Evolutionary conservation across 768 basidiomycete species (phyloP), one percentile per base, ranked within the genome.

Genomic region (Arthromyces matolae): DNA sequence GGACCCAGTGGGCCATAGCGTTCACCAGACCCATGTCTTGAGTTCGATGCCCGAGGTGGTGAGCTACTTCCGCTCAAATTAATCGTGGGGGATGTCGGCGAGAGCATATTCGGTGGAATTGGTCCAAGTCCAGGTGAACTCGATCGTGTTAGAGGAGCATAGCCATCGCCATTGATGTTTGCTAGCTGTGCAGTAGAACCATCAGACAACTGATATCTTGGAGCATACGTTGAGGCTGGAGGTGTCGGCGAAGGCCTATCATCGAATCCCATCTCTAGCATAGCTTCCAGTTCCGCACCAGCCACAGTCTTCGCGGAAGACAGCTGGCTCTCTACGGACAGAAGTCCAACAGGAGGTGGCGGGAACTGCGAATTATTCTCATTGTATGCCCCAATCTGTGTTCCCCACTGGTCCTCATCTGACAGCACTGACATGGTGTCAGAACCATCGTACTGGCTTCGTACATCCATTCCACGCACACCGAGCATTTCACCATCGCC

Each of bases 381-480:
- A 65, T 97, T 95, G 68, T 98, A 97, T 38, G 80, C 91, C 9
- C 95, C 94, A 45, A 99, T 93, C 64, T 99, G 94, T 4, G 80
- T 72, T 3, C 93, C 93, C 93, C 94, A 99, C 27, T 92, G 85
- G 60, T 98, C 95, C 34, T 95, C 93, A 28, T 97, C 95, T 8
- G 91, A 93, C 14, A 81, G 71, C 47, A 93, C 68, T 8, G 93
- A 94, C 37, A 81, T 63, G 1, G 88, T 83, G 61, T 95, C 93
- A 9, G 88, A 90, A 38, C 83, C 80, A 55, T 89, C 87, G 56
- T 84, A 84, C 58, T 84, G 80, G 54, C 77, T 81, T 34, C 77
- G 72, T 12, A 72, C 61, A 50, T 84, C 81, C 36, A 70, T 37
- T 13, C 55, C 63, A 22, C 72, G 76, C 10, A 80, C 80, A 43